These are phyloP conservation scores for Orbilia oligospora DNA, from an alignment of 2,329 filamentous ascomycete species.

Conservation along the genomic window DNA sequence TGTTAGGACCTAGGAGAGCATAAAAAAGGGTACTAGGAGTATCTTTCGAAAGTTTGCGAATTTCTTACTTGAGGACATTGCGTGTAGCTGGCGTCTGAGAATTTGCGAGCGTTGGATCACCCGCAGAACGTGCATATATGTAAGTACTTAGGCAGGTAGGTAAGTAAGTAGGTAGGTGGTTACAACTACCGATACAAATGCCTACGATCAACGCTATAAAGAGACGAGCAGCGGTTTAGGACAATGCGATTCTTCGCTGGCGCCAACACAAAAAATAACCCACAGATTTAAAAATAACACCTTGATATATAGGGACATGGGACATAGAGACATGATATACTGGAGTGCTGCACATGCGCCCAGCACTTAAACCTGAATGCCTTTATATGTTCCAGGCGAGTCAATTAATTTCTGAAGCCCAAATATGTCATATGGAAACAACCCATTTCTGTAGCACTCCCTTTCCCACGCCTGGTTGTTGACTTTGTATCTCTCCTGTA, in stretches of 20 bases:
- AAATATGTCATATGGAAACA: too few relatives aligned
- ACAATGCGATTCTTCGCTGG: constrained; percentile 10
- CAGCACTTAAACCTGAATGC: too few relatives aligned
- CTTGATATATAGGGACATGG: constrained; percentile 3
- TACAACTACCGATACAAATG: background rate
- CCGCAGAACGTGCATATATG: constrained; percentile 23
- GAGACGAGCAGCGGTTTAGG: background rate
- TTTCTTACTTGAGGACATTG: constrained; percentile 45
- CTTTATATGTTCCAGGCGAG: too few relatives aligned
- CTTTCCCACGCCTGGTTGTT: too few relatives aligned
- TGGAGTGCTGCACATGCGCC: too few relatives aligned
- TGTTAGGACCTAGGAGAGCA: constrained; percentile 16
- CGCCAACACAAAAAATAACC: constrained; percentile 22
- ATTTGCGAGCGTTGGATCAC: background rate
- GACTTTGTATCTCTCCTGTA: too few relatives aligned
- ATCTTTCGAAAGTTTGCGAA: background rate
- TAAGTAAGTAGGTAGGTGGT: constrained; percentile 1
- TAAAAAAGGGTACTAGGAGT: background rate
- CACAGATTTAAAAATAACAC: constrained; percentile 19
- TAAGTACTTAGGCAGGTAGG: background rate
- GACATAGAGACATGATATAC: too few relatives aligned
- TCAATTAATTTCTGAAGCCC: too few relatives aligned
- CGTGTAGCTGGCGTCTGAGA: constrained; percentile 15
- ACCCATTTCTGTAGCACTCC: too few relatives aligned
- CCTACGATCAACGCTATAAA: background rate